A percentile compares a stretch with the other conserved stretches of the same genome.
These are phyloP conservation scores for Arthrobotrys pseudoclavata DNA, from an alignment of 2,329 filamentous ascomycete genomes.

Conservation along the genomic window DNA sequence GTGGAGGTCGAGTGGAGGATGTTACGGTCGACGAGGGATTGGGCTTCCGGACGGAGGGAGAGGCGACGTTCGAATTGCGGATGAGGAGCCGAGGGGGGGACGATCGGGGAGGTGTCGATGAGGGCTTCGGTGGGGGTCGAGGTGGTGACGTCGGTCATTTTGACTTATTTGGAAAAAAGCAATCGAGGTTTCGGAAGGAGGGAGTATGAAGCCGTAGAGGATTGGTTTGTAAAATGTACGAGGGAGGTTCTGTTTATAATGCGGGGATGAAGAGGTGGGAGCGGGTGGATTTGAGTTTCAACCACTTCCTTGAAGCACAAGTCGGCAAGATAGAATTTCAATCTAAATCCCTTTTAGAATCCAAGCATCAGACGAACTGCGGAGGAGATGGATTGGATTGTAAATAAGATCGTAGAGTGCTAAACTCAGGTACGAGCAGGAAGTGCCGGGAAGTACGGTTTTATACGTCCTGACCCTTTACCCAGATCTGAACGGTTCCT, in stretches of 20 bases:
- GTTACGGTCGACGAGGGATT: conserved; percentile 56
- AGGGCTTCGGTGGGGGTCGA: neutral
- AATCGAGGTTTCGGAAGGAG: neutral
- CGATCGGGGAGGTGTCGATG: conserved; percentile 42
- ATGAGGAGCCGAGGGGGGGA: conserved; percentile 40
- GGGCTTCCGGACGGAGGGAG: conserved; percentile 52
- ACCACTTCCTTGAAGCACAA: too few relatives aligned
- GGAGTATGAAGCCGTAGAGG: too few relatives aligned
- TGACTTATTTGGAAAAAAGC: neutral
- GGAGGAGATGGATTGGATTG: neutral
- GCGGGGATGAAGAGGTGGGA: too few relatives aligned
- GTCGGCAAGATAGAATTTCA: too few relatives aligned
- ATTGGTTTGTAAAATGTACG: neutral
- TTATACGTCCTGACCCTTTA: neutral
- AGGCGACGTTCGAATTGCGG: conserved; percentile 46
- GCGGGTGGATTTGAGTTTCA: too few relatives aligned
- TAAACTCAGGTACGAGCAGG: neutral
- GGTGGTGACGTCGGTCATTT: conserved; percentile 47
- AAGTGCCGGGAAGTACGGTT: neutral
- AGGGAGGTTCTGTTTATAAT: too few relatives aligned
- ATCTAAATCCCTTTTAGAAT: too few relatives aligned
- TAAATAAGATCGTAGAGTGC: neutral
- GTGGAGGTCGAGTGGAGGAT: conserved; percentile 43
- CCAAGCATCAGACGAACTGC: neutral
- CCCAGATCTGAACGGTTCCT: too few relatives aligned